Evolutionary conservation across 208 protist genomes (phyloP), one percentile per base, ranked within the genome.

Genomic region (Blechomonas ayalai): DNA sequence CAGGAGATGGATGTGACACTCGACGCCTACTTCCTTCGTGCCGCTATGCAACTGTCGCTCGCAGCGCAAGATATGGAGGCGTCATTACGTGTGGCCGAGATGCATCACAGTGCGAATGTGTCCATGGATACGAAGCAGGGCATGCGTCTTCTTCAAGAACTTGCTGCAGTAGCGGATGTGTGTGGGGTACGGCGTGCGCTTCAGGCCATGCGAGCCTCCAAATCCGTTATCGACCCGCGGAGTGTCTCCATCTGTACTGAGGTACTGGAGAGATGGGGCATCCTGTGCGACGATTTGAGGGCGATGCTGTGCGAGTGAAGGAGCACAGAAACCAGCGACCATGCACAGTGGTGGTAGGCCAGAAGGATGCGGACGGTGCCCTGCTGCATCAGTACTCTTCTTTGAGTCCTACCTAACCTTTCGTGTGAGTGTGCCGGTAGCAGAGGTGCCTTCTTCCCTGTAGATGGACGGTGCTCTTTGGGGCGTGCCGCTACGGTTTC

Each of bases 111-210:
- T 12, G 56, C 55, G 20, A 22, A 48, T 31, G 23, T 44, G n/a
- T 20, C 48, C 8, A 56, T 90, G 9, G 73, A 79, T n/a, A 61
- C 59, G 10, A 75, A 66, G 48, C 64, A 83, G 20, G 65, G 75
- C 16, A 41, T 45, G n/a, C 69, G 65, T 15, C 57, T 88, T 6
- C 40, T 87, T 41, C 56, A 49, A 12, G 47, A 73, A 50, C 23
- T 73, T 7, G 52, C 64, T 7, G 23, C 55, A 7, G 24, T 67
- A 10, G 59, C 58, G 2, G 75, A 91, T 33, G 66, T 63, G 26
- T 55, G 44, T 1, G 60, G 59, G 29, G 53, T 73, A 24, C 71
- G 63, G 13, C 59, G 57, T 4, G 67, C 68, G 7, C 29, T 85
- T 4, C 36, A 39, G 2, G 45, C 69, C 12, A 39, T 91, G 35